These are phyloP conservation scores for Phytopythium kandeliae DNA, from an alignment of 352 stramenopile genomes.

Conservation along the genomic window DNA sequence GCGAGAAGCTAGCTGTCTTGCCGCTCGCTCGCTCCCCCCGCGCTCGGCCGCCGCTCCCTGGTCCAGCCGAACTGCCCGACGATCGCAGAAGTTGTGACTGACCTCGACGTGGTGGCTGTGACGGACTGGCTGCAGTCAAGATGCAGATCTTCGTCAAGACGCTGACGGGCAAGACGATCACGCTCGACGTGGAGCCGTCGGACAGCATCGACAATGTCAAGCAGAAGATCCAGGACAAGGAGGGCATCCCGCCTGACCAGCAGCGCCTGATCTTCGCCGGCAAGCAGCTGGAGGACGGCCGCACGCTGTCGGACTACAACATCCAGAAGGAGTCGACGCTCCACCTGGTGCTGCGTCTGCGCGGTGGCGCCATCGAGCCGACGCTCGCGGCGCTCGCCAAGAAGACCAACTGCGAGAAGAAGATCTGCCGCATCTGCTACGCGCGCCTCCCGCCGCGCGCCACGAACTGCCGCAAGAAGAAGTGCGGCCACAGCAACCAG, in stretches of 20 bases:
- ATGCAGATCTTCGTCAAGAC: conserved; percentile 99
- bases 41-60: too few relatives aligned
- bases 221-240: conserved; percentile 99
- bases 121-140: conserved; percentile 28
- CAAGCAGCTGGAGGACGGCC: conserved; percentile 98
- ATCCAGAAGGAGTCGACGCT: conserved; percentile 97
- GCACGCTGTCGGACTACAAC: conserved; percentile 93
- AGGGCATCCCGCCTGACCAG: conserved; percentile 99
- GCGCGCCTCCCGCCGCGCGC: conserved; percentile 97
- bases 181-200: conserved; percentile 95
- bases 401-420: conserved; percentile 99
- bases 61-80: conserved; percentile 3
- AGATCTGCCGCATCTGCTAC: conserved; percentile 99
- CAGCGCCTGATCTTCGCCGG: conserved; percentile 99
- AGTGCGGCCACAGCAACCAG: conserved; percentile 99
- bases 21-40: too few relatives aligned
- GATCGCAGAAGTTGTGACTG: conserved; percentile 9
- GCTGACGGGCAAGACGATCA: conserved; percentile 96
- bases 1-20: too few relatives aligned
- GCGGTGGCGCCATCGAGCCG: conserved; percentile 93
- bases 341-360: conserved; percentile 94
- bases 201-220: conserved; percentile 99
- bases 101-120: conserved; percentile 1
- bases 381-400: conserved; percentile 97
- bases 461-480: conserved; percentile 99